These are phyloP conservation scores for Talaromyces rugulosus DNA, from an alignment of 2,329 filamentous ascomycete species.

Conservation along the genomic window DNA sequence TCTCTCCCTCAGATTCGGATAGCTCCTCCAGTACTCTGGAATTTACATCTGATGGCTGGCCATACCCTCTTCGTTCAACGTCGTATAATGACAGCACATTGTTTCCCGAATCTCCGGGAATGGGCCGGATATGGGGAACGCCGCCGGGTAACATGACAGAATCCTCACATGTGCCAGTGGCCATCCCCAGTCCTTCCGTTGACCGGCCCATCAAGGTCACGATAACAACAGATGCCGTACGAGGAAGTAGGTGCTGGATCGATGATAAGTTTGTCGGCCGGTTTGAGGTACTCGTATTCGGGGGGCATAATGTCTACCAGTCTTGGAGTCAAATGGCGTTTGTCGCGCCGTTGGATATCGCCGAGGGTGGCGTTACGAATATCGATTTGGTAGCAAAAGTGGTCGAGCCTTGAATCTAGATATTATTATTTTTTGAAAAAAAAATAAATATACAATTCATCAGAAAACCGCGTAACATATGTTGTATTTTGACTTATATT, in stretches of 20 bases:
- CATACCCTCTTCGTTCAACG: constrained; percentile 49
- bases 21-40: constrained; percentile 30
- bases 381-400: background rate
- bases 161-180: constrained; percentile 43
- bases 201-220: constrained; percentile 24
- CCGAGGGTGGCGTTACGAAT: background rate
- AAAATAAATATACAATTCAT: background rate
- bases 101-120: constrained; percentile 41
- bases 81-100: constrained; percentile 34
- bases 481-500: background rate
- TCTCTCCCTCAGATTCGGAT: constrained; percentile 20
- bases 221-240: constrained; percentile 42
- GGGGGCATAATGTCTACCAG: constrained; percentile 48
- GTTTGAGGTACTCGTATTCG: constrained; percentile 54
- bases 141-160: constrained; percentile 30
- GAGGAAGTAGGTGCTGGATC: constrained; percentile 49
- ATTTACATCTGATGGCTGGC: constrained; percentile 43
- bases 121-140: constrained; percentile 51
- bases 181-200: constrained; percentile 26
- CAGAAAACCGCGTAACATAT: background rate
- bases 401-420: background rate
- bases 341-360: constrained; percentile 45
- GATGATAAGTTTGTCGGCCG: constrained; percentile 44
- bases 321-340: constrained; percentile 57
- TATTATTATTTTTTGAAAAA: background rate